Evolutionary conservation across 345 rosid species (phyloP), one percentile per base, ranked within the genome.

Genomic region (Noccaea bulbosa): DNA sequence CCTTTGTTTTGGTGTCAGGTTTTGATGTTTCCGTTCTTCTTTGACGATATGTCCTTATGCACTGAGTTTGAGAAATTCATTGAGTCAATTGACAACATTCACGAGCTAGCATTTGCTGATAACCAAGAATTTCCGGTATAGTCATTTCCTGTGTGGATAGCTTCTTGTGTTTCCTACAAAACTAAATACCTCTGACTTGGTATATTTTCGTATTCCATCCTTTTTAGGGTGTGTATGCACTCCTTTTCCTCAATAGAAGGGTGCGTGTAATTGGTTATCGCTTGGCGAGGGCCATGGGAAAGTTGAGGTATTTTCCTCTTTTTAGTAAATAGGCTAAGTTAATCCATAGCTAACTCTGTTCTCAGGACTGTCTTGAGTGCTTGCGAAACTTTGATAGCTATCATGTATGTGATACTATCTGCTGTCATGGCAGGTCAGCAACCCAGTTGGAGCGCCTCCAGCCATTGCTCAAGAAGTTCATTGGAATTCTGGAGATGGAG

Each of bases 61-160:
- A 35, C 73, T 70, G 99, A 91, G 81, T 91, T 93, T 76, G 97
- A 91, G 72, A 80, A 77, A 40, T 93, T 91, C 59, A 84, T 93
- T 73, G 96, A 89, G 85, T 86, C 93, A 58, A 86, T 94, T 34
- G 99, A 91, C 82, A 83, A 82, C 59, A 78, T 91, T 77, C 99
- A 94, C 70, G 99, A 94, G 81, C 79, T 94, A 77, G 87, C 99
- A 39, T 82, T 94, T 85, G 96, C 85, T 77, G 94, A 87, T 61
- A 75, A 88, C 71, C 96, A 94, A 77, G 91, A 86, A 65, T 88
- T 94, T 79, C 96, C 95, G 87, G 99, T 94, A 91, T 69, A 43
- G 34, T 72, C 40, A 20, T 67, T 54, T 43, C 55, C 32, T 32
- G 7, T 32, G 7, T 30, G 30, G 20, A 45, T 61, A 39, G 39